phyloP scores from a whole-genome alignment of 257 asterid genomes.

The Solanum lycopersicoides region DNA sequence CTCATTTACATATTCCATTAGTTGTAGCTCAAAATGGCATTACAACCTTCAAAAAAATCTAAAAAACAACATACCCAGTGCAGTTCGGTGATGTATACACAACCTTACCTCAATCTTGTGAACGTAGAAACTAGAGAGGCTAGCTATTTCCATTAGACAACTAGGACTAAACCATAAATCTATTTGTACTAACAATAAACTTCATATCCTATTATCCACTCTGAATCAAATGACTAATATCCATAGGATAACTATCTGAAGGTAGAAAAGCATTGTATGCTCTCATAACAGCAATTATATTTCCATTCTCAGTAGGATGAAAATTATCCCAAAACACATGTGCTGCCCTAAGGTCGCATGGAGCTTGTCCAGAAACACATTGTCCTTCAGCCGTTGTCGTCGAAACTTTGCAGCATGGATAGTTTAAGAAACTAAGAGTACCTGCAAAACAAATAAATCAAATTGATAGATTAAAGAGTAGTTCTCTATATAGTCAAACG shows the following conservation, averaged over 20 bases:
- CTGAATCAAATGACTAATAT: constrained; percentile 11
- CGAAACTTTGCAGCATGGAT: constrained; percentile 22
- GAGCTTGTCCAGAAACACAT: background rate
- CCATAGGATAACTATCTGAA: constrained; percentile 22
- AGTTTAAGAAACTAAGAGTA: background rate
- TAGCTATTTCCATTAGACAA: background rate
- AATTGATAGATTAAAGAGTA: background rate
- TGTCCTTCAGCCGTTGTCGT: background rate
- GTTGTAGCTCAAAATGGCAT: background rate
- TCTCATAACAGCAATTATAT: constrained; percentile 5
- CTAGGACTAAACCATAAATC: background rate
- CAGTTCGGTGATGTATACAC: background rate
- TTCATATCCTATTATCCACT: background rate
- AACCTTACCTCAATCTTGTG: background rate
- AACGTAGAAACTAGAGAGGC: background rate
- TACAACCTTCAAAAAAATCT: background rate
- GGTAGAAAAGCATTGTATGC: constrained; percentile 7
- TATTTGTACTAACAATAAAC: background rate
- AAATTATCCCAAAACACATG: constrained; percentile 16
- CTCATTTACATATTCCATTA: too few relatives aligned
- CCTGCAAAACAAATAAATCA: background rate
- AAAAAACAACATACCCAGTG: background rate
- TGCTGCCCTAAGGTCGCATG: constrained; percentile 18
- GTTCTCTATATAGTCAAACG: background rate
- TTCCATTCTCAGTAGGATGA: constrained; percentile 18